phyloP scores from a whole-genome alignment of 306 rosid genomes.

The Rosa rugosa region DNA sequence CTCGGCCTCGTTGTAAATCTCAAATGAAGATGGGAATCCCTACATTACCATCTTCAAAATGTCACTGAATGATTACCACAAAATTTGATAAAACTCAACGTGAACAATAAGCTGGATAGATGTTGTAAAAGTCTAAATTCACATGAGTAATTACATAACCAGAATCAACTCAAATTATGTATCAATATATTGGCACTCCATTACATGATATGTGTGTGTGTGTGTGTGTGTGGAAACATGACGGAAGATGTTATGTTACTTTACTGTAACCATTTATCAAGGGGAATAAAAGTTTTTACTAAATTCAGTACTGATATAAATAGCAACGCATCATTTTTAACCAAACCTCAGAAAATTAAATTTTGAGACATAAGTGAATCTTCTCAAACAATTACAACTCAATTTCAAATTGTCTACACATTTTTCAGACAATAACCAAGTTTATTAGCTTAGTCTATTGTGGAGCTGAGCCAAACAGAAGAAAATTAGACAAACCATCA shows the following conservation, averaged over 20 bases:
- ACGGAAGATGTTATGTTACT: neutral
- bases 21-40: constrained; percentile 4
- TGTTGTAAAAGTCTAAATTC: neutral
- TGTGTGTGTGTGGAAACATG: neutral
- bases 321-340: neutral
- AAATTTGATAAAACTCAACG: neutral
- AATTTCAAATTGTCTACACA: neutral
- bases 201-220: neutral
- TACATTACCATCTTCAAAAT: neutral
- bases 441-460: neutral
- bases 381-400: neutral
- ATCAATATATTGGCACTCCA: neutral
- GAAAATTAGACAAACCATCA: neutral
- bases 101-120: neutral
- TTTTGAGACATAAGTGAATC: neutral
- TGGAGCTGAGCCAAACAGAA: neutral
- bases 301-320: neutral
- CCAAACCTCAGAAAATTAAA: neutral
- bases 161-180: neutral
- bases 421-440: neutral
- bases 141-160: neutral
- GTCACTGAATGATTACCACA: neutral
- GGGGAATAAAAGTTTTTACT: neutral
- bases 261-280: neutral
- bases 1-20: neutral